A percentile compares a stretch with the other conserved stretches of the same genome.
Conservation (phyloP, 352 stramenopile genomes). For the Globisporangium paroecandrum region DNA sequence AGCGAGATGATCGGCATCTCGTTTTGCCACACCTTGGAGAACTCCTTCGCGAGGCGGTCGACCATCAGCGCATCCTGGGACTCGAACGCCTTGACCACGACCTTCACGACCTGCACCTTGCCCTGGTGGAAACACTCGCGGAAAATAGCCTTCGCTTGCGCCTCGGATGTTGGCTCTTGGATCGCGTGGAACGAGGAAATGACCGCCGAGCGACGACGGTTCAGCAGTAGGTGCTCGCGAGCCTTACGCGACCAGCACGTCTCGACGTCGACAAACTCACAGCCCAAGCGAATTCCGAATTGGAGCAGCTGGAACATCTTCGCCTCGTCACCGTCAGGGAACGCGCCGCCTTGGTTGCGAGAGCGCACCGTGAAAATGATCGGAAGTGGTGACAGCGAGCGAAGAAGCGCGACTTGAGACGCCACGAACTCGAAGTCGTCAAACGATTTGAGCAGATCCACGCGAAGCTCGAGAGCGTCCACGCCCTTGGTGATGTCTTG, state of each 20-base stretch:
- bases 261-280: conserved; percentile 97
- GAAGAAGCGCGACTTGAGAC: conserved; percentile 67
- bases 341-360: conserved; percentile 91
- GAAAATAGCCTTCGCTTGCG: conserved; percentile 54
- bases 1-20: conserved; percentile 93
- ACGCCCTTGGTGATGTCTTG: conserved; percentile 72
- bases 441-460: conserved; percentile 86
- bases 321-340: conserved; percentile 87
- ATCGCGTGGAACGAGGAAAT: conserved; percentile 81
- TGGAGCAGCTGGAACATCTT: conserved; percentile 87
- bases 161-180: conserved; percentile 44
- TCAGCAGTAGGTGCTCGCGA: conserved; percentile 43
- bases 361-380: conserved; percentile 97
- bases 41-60: conserved; percentile 59
- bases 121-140: conserved; percentile 64
- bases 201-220: conserved; percentile 47
- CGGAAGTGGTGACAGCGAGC: conserved; percentile 88
- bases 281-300: conserved; percentile 90
- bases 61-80: conserved; percentile 87
- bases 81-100: conserved; percentile 84
- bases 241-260: conserved; percentile 80
- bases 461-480: conserved; percentile 95
- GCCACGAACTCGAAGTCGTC: conserved; percentile 61
- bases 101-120: conserved; percentile 88
- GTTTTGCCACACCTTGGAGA: conserved; percentile 45